Percentiles rank a stretch among this genome's conserved stretches.
These are phyloP conservation scores for Zea luxurians DNA, from an alignment of 176 grass and related monocot species.

Conservation along the genomic window DNA sequence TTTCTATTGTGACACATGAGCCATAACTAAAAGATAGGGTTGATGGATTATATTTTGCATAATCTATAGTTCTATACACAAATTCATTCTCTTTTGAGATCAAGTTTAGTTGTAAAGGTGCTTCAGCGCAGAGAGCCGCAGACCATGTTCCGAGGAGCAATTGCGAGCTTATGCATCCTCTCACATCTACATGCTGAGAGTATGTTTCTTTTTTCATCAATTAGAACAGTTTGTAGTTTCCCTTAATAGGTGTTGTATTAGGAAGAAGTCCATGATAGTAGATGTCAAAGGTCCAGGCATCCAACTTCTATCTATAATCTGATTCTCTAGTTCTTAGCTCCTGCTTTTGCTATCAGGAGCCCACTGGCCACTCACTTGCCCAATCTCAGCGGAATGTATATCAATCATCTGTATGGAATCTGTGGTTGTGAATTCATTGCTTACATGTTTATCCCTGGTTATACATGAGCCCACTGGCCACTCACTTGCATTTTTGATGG, in stretches of 20 bases:
- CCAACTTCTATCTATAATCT: not conserved
- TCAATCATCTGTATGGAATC: conserved; percentile 5
- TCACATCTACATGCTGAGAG: not conserved
- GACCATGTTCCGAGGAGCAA: not conserved
- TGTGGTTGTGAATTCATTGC: not conserved
- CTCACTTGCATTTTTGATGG: no score
- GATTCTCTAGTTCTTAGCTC: not conserved
- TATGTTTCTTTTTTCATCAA: not conserved
- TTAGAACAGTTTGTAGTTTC: not conserved
- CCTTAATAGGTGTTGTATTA: not conserved
- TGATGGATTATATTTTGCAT: not conserved
- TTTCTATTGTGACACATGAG: not conserved
- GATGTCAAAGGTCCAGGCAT: not conserved
- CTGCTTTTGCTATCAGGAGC: not conserved
- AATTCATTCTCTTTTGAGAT: not conserved
- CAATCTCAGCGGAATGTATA: not conserved
- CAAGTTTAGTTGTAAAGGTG: not conserved
- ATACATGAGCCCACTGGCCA: no score
- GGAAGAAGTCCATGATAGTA: not conserved
- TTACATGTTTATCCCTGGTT: not conserved
- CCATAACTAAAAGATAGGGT: not conserved
- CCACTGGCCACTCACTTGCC: not conserved
- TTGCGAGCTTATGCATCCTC: not conserved
- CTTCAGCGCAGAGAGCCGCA: not conserved
- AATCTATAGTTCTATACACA: not conserved